Conservation (phyloP, 495 filamentous ascomycete genomes). For the Friedmanniomyces endolithicus region DNA sequence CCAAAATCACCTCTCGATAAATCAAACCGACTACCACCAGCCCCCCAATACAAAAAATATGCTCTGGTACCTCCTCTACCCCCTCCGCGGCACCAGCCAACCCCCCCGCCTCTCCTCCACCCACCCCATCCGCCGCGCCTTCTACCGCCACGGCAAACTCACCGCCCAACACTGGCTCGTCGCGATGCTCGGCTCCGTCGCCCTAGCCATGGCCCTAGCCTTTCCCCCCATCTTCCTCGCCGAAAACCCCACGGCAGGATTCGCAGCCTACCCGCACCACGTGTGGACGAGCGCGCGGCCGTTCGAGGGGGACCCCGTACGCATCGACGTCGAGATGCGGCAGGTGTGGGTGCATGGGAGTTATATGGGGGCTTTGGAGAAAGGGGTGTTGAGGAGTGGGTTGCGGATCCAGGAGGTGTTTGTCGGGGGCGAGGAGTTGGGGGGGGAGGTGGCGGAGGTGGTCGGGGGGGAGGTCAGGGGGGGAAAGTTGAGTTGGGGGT, state of each 20-base stretch:
- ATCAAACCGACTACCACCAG: no score
- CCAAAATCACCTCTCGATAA: no score
- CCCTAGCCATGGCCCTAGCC: constrained; percentile 47
- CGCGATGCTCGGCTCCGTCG: constrained; percentile 50
- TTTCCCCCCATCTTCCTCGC: constrained; percentile 54
- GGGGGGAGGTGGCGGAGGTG: no score
- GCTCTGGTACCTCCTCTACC: constrained; percentile 50
- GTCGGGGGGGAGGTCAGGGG: no score
- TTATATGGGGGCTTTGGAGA: constrained; percentile 58
- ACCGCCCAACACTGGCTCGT: constrained; percentile 55
- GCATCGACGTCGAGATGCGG: constrained; percentile 38
- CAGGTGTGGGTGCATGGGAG: constrained; percentile 43
- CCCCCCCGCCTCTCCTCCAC: constrained; percentile 20
- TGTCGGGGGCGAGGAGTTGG: constrained; percentile 14
- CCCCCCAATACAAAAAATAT: background rate
- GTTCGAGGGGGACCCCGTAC: constrained; percentile 29
- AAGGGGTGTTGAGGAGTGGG: constrained; percentile 46
- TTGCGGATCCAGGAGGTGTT: constrained; percentile 44
- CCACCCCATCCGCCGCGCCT: constrained; percentile 47
- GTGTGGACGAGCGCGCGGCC: constrained; percentile 63
- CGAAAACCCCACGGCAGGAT: constrained; percentile 45
- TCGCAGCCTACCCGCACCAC: constrained; percentile 54
- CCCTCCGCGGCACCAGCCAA: constrained; percentile 44
- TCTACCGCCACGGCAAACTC: constrained; percentile 49
- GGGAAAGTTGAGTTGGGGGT: constrained; percentile 32